phyloP scores from a whole-genome alignment of 202 grass and related monocot genomes.

The Eragrostis tef region DNA sequence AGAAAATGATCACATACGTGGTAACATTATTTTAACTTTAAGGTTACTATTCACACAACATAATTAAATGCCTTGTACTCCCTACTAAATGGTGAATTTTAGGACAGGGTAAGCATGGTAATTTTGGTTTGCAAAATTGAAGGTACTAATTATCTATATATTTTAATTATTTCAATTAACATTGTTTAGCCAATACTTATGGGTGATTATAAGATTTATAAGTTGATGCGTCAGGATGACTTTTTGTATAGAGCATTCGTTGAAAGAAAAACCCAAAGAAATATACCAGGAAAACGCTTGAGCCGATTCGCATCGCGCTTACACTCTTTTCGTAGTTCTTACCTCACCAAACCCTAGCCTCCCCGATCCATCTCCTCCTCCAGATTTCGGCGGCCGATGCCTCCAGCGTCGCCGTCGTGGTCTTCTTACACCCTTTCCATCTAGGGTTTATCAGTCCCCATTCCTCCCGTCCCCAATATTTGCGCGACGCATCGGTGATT shows the following conservation, averaged over 20 bases:
- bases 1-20: too few species aligned
- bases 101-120: too few species aligned
- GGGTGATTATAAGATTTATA: not conserved
- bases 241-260: not conserved
- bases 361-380: conserved; percentile 46
- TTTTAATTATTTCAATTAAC: not conserved
- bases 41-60: too few species aligned
- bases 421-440: conserved; percentile 16
- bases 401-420: conserved; percentile 40
- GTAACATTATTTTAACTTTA: too few species aligned
- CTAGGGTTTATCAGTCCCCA: conserved; percentile 1
- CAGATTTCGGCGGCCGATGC: conserved; percentile 56
- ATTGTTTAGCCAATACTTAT: not conserved
- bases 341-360: conserved; percentile 60
- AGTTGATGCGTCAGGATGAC: too few species aligned
- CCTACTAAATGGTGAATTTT: too few species aligned
- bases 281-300: conserved; percentile 30
- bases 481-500: conserved; percentile 33
- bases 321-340: conserved; percentile 24
- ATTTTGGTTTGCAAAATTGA: too few species aligned
- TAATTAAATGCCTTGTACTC: too few species aligned
- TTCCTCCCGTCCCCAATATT: conserved; percentile 13
- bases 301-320: conserved; percentile 37
- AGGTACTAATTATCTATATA: not conserved
- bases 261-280: not conserved